Evolutionary conservation across 176 grass and related monocot species (phyloP).

Genomic region (Phoenix dactylifera): DNA sequence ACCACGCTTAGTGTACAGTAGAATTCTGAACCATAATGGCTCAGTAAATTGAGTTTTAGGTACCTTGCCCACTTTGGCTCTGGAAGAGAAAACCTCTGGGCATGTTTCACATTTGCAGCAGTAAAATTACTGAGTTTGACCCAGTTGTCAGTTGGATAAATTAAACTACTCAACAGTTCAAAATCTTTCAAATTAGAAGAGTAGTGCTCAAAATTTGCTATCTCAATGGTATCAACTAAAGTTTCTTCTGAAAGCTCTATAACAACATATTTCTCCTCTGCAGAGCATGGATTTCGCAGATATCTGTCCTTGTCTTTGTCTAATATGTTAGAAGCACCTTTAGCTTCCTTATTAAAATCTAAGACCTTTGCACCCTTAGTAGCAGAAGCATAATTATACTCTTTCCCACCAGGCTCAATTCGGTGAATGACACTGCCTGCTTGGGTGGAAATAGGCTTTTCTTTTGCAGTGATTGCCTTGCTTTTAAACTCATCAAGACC

Average conservation of each 20-base stretch:
- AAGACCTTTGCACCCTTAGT: constrained; percentile 83
- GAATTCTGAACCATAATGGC: constrained; percentile 91
- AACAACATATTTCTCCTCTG: constrained; percentile 79
- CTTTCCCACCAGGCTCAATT: constrained; percentile 74
- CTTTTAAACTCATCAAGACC: constrained; percentile 89
- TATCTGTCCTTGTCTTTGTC: constrained; percentile 98
- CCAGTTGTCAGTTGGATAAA: constrained; percentile 81
- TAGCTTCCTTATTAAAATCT: constrained; percentile 88
- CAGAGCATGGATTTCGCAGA: constrained; percentile 91
- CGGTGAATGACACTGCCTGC: constrained; percentile 58
- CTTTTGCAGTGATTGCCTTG: constrained; percentile 55
- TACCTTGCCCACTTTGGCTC: constrained; percentile 91
- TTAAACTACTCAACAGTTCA: constrained; percentile 65
- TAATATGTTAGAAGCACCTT: constrained; percentile 89
- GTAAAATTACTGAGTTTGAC: constrained; percentile 69
- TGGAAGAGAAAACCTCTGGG: constrained; percentile 53
- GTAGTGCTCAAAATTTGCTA: constrained; percentile 97
- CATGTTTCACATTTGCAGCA: constrained; percentile 60
- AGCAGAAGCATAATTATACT: constrained; percentile 85
- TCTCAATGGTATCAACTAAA: constrained; percentile 67
- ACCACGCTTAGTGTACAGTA: constrained; percentile 87
- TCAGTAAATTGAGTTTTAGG: constrained; percentile 76
- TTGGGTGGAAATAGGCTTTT: constrained; percentile 37
- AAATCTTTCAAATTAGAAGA: constrained; percentile 84
- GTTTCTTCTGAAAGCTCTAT: constrained; percentile 98